Percentiles rank a stretch among this genome's conserved stretches.
phyloP scores from a whole-genome alignment of 139 green algal genomes.

The Tetraselmis striata region DNA sequence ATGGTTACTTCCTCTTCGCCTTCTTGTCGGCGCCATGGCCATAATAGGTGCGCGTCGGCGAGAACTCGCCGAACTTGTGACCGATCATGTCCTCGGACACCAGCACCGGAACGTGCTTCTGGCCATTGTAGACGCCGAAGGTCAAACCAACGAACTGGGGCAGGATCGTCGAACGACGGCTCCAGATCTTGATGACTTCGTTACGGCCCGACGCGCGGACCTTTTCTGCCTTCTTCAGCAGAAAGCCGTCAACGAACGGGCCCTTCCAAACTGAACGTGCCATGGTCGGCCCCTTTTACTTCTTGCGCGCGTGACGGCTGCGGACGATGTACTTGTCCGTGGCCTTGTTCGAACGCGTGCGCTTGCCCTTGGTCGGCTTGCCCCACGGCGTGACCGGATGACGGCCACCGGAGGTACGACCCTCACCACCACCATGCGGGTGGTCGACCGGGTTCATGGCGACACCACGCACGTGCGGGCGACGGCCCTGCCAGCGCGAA shows the following conservation, averaged over 20 bases:
- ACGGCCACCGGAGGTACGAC: constrained; percentile 48
- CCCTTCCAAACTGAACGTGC: constrained; percentile 66
- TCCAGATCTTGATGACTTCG: constrained; percentile 53
- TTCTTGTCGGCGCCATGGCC: constrained; percentile 57
- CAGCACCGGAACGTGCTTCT: constrained; percentile 44
- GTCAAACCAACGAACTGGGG: constrained; percentile 48
- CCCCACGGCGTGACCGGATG: constrained; percentile 54
- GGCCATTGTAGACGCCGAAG: constrained; percentile 49
- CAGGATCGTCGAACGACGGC: constrained; percentile 46
- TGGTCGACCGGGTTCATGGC: constrained; percentile 61
- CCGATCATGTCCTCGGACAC: constrained; percentile 52
- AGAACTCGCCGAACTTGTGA: constrained; percentile 61
- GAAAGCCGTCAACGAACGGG: constrained; percentile 56
- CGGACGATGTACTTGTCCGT: constrained; percentile 7
- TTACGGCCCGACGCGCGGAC: constrained; percentile 41
- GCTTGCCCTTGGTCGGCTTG: constrained; percentile 44
- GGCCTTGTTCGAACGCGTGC: constrained; percentile 49
- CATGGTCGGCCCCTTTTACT: constrained; percentile 38
- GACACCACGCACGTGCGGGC: constrained; percentile 50
- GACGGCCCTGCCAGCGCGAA: constrained; percentile 48
- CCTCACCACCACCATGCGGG: constrained; percentile 58
- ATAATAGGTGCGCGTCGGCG: constrained; percentile 43
- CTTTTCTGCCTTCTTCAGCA: constrained; percentile 57
- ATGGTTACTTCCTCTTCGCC: constrained; percentile 49
- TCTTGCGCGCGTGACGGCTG: constrained; percentile 10